Evolutionary conservation across 257 asterid species (phyloP).

Genomic region (Eustoma russellianum): DNA sequence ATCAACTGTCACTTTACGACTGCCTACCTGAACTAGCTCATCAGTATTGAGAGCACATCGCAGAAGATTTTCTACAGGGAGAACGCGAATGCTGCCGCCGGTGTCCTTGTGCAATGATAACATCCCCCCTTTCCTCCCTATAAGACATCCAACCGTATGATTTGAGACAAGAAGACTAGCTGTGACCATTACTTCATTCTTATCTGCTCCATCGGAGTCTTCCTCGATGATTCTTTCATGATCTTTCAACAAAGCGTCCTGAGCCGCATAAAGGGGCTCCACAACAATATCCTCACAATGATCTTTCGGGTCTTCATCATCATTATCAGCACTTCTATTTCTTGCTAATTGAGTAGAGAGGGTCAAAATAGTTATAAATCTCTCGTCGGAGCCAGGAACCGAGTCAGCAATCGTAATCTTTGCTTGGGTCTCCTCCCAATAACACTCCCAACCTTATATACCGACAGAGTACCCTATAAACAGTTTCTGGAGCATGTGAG

Average conservation of each 20-base stretch:
- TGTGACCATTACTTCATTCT: constrained; percentile 40
- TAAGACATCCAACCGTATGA: constrained; percentile 58
- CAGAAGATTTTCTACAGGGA: constrained; percentile 57
- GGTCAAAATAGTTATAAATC: constrained; percentile 54
- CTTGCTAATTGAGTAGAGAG: constrained; percentile 47
- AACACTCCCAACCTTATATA: constrained; percentile 68
- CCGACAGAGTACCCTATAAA: constrained; percentile 56
- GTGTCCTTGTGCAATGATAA: constrained; percentile 69
- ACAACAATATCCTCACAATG: constrained; percentile 18
- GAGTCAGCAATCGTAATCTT: constrained; percentile 64
- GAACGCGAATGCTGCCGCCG: constrained; percentile 75
- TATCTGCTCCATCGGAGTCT: constrained; percentile 35
- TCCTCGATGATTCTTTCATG: constrained; percentile 66
- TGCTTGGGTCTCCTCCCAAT: constrained; percentile 88
- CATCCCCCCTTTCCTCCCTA: constrained; percentile 76
- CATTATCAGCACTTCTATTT: constrained; percentile 20
- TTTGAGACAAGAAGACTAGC: constrained; percentile 65
- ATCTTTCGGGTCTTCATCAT: constrained; percentile 11
- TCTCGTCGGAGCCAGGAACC: constrained; percentile 69
- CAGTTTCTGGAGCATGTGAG: constrained; percentile 40
- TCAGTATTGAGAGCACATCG: constrained; percentile 53
- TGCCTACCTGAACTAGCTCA: constrained; percentile 65
- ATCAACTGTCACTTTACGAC: too few species aligned
- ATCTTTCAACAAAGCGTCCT: constrained; percentile 72
- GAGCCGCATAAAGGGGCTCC: constrained; percentile 73